These are phyloP conservation scores for Flaveria bidentis DNA, from an alignment of 129 eudicot genomes.

Conservation along the genomic window DNA sequence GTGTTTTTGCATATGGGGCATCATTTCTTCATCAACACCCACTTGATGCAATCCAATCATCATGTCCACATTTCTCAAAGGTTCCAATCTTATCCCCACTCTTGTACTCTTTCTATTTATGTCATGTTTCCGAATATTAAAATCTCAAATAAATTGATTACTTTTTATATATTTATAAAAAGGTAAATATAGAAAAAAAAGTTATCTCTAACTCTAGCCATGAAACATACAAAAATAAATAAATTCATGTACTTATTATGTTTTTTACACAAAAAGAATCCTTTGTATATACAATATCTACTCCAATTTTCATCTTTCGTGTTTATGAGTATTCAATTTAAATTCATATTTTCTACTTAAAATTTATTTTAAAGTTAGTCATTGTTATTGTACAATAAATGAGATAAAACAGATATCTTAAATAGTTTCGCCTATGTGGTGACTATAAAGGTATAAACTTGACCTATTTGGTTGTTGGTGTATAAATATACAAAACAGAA, in stretches of 20 bases:
- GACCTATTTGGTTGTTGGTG: neutral
- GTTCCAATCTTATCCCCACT: conserved; percentile 22
- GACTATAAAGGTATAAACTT: neutral
- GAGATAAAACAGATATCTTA: neutral
- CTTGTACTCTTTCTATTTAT: neutral
- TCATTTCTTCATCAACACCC: conserved; percentile 17
- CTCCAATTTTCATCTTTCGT: neutral
- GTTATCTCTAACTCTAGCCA: neutral
- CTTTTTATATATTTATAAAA: neutral
- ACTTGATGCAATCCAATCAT: conserved; percentile 14
- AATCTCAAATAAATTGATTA: too few relatives aligned
- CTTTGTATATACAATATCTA: neutral
- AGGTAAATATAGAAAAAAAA: neutral
- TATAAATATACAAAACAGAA: neutral
- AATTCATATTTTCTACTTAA: too few relatives aligned
- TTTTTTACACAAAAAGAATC: neutral
- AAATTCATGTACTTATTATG: neutral
- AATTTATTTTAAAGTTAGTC: too few relatives aligned
- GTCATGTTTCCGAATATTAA: neutral
- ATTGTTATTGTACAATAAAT: too few relatives aligned
- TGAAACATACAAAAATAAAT: neutral
- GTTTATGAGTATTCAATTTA: too few relatives aligned
- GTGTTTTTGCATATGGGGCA: conserved; percentile 15
- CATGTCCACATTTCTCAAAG: conserved; percentile 17
- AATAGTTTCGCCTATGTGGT: neutral